Conservation (phyloP, 352 stramenopile species). For the Stephanocyclus meneghinianus region DNA sequence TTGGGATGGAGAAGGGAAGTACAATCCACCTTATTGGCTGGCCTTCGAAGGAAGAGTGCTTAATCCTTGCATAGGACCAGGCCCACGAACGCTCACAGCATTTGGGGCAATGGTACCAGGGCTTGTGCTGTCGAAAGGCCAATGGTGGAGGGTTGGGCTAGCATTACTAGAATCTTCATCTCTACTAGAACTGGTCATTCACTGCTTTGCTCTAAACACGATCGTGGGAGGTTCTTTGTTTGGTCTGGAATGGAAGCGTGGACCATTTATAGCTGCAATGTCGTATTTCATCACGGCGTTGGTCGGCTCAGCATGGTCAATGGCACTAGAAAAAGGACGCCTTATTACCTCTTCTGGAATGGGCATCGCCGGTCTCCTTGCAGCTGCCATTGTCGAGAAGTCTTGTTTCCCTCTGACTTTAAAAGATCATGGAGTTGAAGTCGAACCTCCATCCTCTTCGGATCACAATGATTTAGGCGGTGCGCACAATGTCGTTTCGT, state of each 20-base stretch:
- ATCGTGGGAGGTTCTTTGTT: constrained; percentile 21
- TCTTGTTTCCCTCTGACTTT: constrained; percentile 15
- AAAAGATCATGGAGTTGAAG: constrained; percentile 41
- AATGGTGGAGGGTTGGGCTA: constrained; percentile 36
- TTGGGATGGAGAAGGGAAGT: constrained; percentile 55
- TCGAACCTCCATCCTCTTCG: neutral
- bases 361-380: constrained; percentile 43
- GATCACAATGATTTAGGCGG: constrained; percentile 20
- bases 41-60: constrained; percentile 45
- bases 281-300: constrained; percentile 34
- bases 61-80: constrained; percentile 47
- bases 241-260: constrained; percentile 45
- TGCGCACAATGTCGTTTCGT: constrained; percentile 27
- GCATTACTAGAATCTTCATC: constrained; percentile 44
- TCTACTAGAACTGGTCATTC: constrained; percentile 33
- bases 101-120: constrained; percentile 52
- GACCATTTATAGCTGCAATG: constrained; percentile 26
- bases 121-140: constrained; percentile 41
- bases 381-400: constrained; percentile 32
- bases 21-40: constrained; percentile 47
- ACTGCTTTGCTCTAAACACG: constrained; percentile 30
- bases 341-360: constrained; percentile 50
- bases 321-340: constrained; percentile 32
- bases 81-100: constrained; percentile 46
- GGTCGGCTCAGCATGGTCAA: constrained; percentile 44